Percentiles rank a stretch among this genome's conserved stretches.
Evolutionary conservation across 148 eudicot species (phyloP).

Genomic region (Spergularia bocconei): DNA sequence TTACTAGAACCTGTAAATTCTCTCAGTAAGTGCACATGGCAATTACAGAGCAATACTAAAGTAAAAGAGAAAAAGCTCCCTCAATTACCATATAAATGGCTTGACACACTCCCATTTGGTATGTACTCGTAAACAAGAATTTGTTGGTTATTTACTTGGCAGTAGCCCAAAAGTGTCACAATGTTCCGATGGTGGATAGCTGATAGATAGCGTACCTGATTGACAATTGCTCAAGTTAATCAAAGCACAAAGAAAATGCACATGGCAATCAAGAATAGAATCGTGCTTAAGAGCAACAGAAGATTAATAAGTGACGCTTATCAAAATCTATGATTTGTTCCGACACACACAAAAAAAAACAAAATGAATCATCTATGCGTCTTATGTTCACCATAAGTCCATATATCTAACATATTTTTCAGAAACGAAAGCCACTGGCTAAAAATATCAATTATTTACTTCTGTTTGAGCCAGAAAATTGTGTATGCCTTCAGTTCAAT

Average conservation of each 20-base stretch:
- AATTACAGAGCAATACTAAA: background rate
- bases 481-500: too few relatives aligned
- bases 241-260: background rate
- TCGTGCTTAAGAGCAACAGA: background rate
- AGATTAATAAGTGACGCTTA: background rate
- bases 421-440: too few relatives aligned
- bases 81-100: conserved; percentile 82
- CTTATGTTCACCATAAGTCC: too few relatives aligned
- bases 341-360: too few relatives aligned
- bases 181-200: conserved; percentile 93
- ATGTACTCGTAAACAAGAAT: conserved; percentile 92
- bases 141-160: conserved; percentile 81
- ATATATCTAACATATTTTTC: too few relatives aligned
- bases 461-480: too few relatives aligned
- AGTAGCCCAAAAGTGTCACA: conserved; percentile 88
- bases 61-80: background rate
- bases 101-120: conserved; percentile 94
- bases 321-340: too few relatives aligned
- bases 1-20: conserved; percentile 62
- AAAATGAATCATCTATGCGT: too few relatives aligned
- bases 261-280: background rate
- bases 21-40: conserved; percentile 8
- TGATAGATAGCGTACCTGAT: conserved; percentile 83
- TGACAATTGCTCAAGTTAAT: background rate
- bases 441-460: too few relatives aligned